Base-by-base conservation (phyloP, 208 protist species). In the Wallacemonas sp. region DNA sequence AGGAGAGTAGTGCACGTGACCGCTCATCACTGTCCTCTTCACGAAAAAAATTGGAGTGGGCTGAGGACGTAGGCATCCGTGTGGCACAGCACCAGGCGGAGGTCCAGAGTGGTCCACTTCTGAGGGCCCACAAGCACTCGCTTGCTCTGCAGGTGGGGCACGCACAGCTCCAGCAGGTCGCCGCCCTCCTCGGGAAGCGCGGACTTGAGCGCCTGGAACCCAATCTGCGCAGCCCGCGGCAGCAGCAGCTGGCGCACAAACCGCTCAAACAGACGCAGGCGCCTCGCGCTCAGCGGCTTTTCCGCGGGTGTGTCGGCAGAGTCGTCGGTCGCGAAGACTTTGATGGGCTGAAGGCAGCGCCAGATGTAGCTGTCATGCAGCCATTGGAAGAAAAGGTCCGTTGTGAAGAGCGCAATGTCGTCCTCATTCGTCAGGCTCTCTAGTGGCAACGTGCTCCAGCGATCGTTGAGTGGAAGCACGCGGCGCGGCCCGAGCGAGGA, bases 311-410 rank as follows among this genome's bases (percentile, higher is more conserved):
- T 20, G 4, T 44, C 46, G 4, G 44, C 11, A 12, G 41, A 0
- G 22, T 42, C 41, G 14, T 41, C 36, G 36, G 7, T 14, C 22
- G 36, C 31, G 42, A 91, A 83, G 8, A 79, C 55, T 22, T 59
- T 65, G 2, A 87, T 52, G 2, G 85, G 81, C 3, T 67, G 63
- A 3, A 69, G 62, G 62, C 81, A 91, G 22, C 76, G 61, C 85
- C 85, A 91, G 2, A 73, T 33, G 64, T 88, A 84, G 33, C 72
- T 73, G 66, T 91, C 85, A 26, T 77, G 67, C 28, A 91, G 64
- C 85, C 85, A 91, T 33, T 79, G 72, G 52, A 80, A 88, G 52
- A 91, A 91, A 29, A 88, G 42, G 33, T 77, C 76, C 0, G 78
- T 72, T 3, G 77, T 20, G 74, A 91, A 79, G 3, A 50, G 20